A percentile compares a stretch with the other conserved stretches of the same genome.
Conservation (phyloP, 2,329 filamentous ascomycete genomes). For the Aspergillus udagawae region DNA sequence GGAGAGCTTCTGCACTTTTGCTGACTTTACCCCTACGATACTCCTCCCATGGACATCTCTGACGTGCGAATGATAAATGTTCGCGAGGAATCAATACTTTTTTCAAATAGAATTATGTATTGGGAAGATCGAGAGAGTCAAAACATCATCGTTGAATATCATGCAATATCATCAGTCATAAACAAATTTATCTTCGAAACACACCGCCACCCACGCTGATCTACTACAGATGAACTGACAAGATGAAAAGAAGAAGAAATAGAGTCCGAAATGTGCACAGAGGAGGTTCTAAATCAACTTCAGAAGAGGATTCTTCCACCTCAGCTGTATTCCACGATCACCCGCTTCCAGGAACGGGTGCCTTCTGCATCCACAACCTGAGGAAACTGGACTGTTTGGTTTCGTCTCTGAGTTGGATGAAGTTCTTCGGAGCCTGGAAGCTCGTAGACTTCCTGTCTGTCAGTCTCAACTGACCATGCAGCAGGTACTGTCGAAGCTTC, state of each 20-base stretch:
- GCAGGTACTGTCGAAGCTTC: conserved; percentile 6
- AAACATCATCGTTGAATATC: not conserved
- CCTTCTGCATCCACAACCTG: conserved; percentile 28
- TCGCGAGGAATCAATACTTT: not conserved
- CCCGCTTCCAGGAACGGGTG: conserved; percentile 30
- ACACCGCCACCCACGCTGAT: conserved; percentile 7
- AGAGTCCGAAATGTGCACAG: conserved; percentile 1
- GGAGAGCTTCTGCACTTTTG: not conserved
- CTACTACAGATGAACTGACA: conserved; percentile 7
- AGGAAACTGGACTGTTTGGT: conserved; percentile 29
- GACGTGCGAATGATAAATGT: no score
- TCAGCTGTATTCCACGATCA: conserved; percentile 35
- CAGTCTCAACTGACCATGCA: conserved; percentile 8
- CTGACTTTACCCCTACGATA: not conserved
- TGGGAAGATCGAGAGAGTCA: not conserved
- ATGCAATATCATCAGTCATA: not conserved
- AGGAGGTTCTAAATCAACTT: conserved; percentile 6
- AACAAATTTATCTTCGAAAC: not conserved
- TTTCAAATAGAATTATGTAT: not conserved
- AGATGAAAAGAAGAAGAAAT: conserved; percentile 1
- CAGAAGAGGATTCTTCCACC: not conserved
- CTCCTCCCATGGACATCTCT: not conserved
- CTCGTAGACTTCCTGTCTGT: conserved; percentile 7
- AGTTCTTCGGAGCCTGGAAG: conserved; percentile 6
- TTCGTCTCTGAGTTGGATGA: conserved; percentile 23